Evolutionary conservation across 257 asterid species (phyloP).

Genomic region (Eustoma russellianum): DNA sequence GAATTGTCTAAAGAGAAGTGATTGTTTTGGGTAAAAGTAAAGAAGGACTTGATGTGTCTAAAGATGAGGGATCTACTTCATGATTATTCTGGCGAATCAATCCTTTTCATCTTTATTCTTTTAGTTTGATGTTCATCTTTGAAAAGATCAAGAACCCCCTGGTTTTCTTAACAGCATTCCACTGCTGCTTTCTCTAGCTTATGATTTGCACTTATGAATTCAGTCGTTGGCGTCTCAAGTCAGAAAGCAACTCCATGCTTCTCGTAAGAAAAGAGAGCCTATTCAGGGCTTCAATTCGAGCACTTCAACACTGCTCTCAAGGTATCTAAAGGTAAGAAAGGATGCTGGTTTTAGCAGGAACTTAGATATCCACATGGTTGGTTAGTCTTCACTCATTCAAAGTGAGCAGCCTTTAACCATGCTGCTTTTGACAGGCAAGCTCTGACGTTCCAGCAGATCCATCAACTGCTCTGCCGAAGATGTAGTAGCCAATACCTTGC

Average conservation of each 20-base stretch:
- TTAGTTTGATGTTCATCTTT: no score
- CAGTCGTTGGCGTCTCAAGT: constrained; percentile 96
- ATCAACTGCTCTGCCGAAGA: constrained; percentile 56
- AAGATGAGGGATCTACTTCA: not conserved
- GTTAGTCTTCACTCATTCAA: not conserved
- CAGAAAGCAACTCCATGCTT: constrained; percentile 89
- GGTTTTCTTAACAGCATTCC: not conserved
- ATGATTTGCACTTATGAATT: constrained; percentile 5
- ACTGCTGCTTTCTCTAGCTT: no score
- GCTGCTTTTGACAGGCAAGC: constrained; percentile 44
- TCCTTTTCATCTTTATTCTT: not conserved
- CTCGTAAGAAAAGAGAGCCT: constrained; percentile 77
- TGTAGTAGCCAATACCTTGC: constrained; percentile 14
- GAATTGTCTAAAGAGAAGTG: not conserved
- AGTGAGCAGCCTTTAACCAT: not conserved
- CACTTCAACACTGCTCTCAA: constrained; percentile 47
- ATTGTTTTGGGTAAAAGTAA: not conserved
- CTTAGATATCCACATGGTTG: no score
- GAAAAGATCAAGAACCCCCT: not conserved
- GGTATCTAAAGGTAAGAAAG: constrained; percentile 63
- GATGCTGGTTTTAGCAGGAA: not conserved
- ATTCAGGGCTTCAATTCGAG: constrained; percentile 86
- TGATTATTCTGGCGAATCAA: not conserved
- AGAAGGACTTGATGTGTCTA: not conserved
- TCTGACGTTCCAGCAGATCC: constrained; percentile 48